Percentiles rank a stretch among this genome's conserved stretches.
Evolutionary conservation across 139 green algal species (phyloP).

Genomic region (Chlorella sp.): DNA sequence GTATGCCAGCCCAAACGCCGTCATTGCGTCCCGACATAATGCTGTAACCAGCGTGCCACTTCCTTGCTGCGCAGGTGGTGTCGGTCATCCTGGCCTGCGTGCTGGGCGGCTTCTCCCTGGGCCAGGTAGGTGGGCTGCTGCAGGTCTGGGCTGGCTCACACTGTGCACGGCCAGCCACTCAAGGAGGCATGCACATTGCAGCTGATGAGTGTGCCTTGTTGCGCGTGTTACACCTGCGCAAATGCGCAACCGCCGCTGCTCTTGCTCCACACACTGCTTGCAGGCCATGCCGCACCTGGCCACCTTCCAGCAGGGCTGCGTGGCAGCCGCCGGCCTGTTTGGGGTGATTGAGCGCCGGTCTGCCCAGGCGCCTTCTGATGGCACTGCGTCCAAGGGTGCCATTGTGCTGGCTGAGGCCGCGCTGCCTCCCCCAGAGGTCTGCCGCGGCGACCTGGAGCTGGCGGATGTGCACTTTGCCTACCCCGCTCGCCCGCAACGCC

Average conservation of each 20-base stretch:
- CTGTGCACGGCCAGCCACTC: no score
- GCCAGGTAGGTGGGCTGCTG: neutral
- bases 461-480: slow-evolving; percentile 34
- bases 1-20: no score
- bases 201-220: neutral
- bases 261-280: neutral
- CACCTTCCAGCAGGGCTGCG: slow-evolving; percentile 42
- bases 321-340: slow-evolving; percentile 67
- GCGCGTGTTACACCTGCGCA: neutral
- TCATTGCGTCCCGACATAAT: no score
- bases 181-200: no score
- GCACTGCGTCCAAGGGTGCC: neutral
- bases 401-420: neutral
- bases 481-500: slow-evolving; percentile 47
- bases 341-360: slow-evolving; percentile 63
- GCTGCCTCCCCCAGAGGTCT: neutral
- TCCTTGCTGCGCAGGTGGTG: neutral
- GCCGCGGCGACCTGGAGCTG: slow-evolving; percentile 28
- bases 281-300: slow-evolving; percentile 52
- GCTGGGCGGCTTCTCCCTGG: slow-evolving; percentile 20
- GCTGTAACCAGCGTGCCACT: neutral
- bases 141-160: no score
- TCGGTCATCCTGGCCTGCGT: slow-evolving; percentile 18
- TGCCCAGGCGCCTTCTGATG: no score
- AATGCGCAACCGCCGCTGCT: neutral